Base-by-base conservation (phyloP, 2,329 filamentous ascomycete genomes). In the Hawksworthiomyces lignivorus region DNA sequence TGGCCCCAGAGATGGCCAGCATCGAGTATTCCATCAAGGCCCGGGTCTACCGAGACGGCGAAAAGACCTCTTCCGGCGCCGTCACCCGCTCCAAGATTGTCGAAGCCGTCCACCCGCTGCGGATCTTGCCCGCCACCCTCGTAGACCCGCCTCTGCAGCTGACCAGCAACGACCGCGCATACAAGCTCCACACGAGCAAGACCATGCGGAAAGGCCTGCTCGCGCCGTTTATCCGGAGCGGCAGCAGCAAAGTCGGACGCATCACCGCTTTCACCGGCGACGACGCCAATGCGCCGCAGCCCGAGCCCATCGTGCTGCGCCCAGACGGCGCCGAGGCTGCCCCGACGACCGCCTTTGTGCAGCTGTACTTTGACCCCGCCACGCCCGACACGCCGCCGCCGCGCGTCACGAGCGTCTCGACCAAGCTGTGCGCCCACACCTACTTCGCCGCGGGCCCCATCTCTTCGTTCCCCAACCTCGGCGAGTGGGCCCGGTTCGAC, bases 21-120 rank as follows among this genome's bases (percentile, higher is more conserved):
- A 61, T 78, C 28, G 65, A 75, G 52, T 79, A 79, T 54, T 53
- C 53, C 36, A 56, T 79, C 54, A 69, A 69, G 51, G 73, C 70
- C 9, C 63, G 70, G 26, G 57, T 67, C 14, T 54, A 61, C 33
- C 54, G 52, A 59, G 43, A 47, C 22, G 38, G 31, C 17, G 36
- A 22, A 19, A 35, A 28, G 18, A 22, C 26, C 12, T 27, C 56
- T 18, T 7, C 43, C 60, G 55, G 7, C 26, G 21, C 17, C 52
- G 36, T 15, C 48, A 37, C 24, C 42, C 41, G 31, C 42, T 38
- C 50, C 40, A 53, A 54, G 45, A 46, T 60, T 42, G 52, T 56
- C 51, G 51, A 54, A 29, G 53, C 44, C 24, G 44, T 26, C 1
- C 48, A 53, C 45, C 56, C 67, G 36, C 57, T 79, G 56, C 70